Conservation (phyloP, 805 yeast genomes). For the Lachancea quebecensis region DNA sequence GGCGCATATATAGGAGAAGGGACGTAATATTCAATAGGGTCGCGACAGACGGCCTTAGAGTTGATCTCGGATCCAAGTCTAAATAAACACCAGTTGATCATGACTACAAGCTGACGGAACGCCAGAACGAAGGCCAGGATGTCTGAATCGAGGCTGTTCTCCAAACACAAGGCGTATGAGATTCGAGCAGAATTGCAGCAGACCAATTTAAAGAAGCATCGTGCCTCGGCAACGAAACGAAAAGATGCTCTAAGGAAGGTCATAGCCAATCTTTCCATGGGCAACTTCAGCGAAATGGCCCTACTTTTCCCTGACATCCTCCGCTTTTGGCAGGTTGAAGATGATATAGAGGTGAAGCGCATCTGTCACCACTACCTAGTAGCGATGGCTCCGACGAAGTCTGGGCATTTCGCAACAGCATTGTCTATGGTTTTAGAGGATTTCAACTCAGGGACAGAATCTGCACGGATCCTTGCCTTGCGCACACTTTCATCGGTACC, state of each 20-base stretch:
- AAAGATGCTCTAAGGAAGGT: conserved; percentile 59
- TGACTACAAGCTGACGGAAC: too few relatives aligned
- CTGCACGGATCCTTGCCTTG: conserved; percentile 53
- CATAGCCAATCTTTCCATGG: conserved; percentile 76
- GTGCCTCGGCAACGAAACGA: conserved; percentile 29
- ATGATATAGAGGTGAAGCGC: conserved; percentile 64
- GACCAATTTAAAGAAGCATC: conserved; percentile 36
- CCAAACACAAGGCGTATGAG: conserved; percentile 31
- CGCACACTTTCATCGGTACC: conserved; percentile 58
- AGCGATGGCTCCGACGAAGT: conserved; percentile 53
- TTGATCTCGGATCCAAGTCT: too few relatives aligned
- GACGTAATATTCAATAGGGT: neutral
- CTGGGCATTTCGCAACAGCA: conserved; percentile 48
- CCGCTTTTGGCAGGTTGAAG: conserved; percentile 42
- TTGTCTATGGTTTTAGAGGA: conserved; percentile 52
- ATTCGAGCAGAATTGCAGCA: conserved; percentile 21
- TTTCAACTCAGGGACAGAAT: conserved; percentile 40
- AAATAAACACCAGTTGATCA: too few relatives aligned
- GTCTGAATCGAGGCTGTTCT: conserved; percentile 29
- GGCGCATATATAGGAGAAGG: neutral
- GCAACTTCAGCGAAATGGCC: conserved; percentile 64
- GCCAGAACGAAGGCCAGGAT: conserved; percentile 6
- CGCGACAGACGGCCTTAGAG: neutral
- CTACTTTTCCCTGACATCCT: conserved; percentile 58
- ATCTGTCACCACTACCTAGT: conserved; percentile 63